These are phyloP conservation scores for Cercophora sp. DNA, from an alignment of 495 filamentous ascomycete genomes.

Conservation along the genomic window DNA sequence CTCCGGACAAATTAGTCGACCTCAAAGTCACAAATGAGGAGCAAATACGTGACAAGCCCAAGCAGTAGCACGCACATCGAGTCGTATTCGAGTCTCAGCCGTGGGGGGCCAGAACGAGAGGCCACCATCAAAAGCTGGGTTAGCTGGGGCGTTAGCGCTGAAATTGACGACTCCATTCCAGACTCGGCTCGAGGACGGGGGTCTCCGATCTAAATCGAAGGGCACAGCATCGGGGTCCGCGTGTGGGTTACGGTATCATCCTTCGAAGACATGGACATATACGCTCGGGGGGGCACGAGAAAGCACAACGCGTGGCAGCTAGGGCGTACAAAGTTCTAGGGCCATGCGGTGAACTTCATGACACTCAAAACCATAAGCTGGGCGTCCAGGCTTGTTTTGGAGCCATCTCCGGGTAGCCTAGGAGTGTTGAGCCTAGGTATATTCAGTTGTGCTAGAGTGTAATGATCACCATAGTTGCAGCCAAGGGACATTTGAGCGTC, in stretches of 20 bases:
- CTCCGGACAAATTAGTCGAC: conserved; percentile 23
- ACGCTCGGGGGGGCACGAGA: too few relatives aligned
- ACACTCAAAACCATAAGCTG: too few relatives aligned
- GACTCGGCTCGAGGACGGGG: conserved; percentile 80
- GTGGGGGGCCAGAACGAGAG: conserved; percentile 39
- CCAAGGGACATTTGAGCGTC: too few relatives aligned
- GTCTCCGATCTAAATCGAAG: conserved; percentile 81
- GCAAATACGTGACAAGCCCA: conserved; percentile 12
- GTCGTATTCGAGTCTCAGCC: conserved; percentile 57
- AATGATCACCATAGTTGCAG: too few relatives aligned
- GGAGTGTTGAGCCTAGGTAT: too few relatives aligned
- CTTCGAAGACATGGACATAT: conserved; percentile 83
- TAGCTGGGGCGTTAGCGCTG: conserved; percentile 85
- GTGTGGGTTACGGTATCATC: conserved; percentile 81
- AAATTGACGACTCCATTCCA: conserved; percentile 92
- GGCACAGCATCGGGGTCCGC: conserved; percentile 61
- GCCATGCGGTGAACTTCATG: too few relatives aligned
- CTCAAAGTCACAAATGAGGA: conserved; percentile 28
- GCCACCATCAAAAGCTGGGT: conserved; percentile 58
- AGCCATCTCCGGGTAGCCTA: too few relatives aligned
- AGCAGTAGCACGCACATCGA: conserved; percentile 42
- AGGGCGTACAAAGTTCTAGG: too few relatives aligned
- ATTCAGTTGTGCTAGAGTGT: too few relatives aligned
- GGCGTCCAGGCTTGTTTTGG: too few relatives aligned
- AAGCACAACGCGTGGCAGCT: too few relatives aligned